Conservation (phyloP, 1,139 yeast species). For the Geotrichum fermentans region DNA sequence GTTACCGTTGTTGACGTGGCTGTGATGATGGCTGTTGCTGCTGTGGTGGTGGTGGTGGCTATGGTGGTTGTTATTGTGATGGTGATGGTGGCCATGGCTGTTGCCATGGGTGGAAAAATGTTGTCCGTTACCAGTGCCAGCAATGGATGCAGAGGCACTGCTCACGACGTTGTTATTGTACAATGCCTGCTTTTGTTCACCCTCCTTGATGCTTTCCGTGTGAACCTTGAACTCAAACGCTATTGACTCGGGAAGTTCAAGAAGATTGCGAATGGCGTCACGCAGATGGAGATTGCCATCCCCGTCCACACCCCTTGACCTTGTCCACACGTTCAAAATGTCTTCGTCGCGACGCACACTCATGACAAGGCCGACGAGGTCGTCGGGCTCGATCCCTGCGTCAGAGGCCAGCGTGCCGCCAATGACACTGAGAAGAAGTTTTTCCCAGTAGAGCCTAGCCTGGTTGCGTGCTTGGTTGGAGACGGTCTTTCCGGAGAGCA, state of each 20-base stretch:
- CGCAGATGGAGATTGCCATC: constrained; percentile 25
- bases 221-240: constrained; percentile 34
- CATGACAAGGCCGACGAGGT: constrained; percentile 38
- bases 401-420: constrained; percentile 33
- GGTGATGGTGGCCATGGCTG: not conserved
- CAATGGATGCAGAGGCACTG: not conserved
- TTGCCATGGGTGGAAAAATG: not conserved
- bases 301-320: constrained; percentile 24
- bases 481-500: constrained; percentile 15
- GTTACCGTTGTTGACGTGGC: not conserved
- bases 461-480: constrained; percentile 27
- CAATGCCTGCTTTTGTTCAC: constrained; percentile 21
- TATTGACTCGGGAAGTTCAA: constrained; percentile 29
- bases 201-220: constrained; percentile 33
- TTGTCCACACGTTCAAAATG: constrained; percentile 38
- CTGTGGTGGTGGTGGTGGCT: not conserved
- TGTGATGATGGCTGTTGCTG: not conserved
- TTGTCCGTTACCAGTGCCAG: not conserved
- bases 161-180: constrained; percentile 11
- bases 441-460: constrained; percentile 37
- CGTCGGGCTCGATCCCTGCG: constrained; percentile 28
- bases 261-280: constrained; percentile 26
- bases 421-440: constrained; percentile 33
- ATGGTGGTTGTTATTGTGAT: not conserved
- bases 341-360: constrained; percentile 39